Evolutionary conservation across 1,284 basidiomycete genomes (phyloP).

Genomic region (Marasmius oreades): DNA sequence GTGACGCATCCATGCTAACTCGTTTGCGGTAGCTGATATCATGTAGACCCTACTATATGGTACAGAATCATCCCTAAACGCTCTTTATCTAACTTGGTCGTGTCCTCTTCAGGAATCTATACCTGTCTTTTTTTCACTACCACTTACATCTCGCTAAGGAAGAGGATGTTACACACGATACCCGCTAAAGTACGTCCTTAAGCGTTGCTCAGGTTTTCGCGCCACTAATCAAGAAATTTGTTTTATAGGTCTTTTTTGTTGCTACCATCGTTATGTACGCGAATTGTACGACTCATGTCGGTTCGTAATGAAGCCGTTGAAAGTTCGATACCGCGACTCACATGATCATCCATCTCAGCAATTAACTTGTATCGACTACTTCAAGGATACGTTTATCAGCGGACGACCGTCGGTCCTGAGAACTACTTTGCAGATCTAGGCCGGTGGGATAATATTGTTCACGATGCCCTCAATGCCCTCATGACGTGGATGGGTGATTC

Average conservation of each 20-base stretch:
- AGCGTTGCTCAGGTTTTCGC: neutral
- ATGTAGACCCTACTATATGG: conserved; percentile 14
- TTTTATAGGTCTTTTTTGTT: conserved; percentile 10
- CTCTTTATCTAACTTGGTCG: neutral
- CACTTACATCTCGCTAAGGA: conserved; percentile 16
- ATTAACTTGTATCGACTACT: conserved; percentile 26
- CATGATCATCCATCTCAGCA: neutral
- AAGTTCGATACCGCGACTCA: neutral
- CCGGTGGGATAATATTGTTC: conserved; percentile 27
- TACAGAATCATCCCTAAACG: neutral
- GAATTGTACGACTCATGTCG: conserved; percentile 10
- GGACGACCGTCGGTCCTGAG: conserved; percentile 21
- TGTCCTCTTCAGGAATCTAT: conserved; percentile 14
- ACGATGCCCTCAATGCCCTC: conserved; percentile 25
- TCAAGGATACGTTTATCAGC: conserved; percentile 24
- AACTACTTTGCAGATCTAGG: conserved; percentile 24
- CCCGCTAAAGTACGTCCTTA: conserved; percentile 15
- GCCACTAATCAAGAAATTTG: neutral
- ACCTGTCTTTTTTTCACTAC: conserved; percentile 17
- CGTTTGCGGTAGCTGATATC: neutral
- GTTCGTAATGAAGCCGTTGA: conserved; percentile 2
- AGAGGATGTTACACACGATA: conserved; percentile 12
- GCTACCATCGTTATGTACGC: conserved; percentile 10
- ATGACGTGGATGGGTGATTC: conserved; percentile 28
- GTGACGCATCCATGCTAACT: neutral